Conservation (phyloP, 805 yeast genomes). For the Priceomyces haplophilus region DNA sequence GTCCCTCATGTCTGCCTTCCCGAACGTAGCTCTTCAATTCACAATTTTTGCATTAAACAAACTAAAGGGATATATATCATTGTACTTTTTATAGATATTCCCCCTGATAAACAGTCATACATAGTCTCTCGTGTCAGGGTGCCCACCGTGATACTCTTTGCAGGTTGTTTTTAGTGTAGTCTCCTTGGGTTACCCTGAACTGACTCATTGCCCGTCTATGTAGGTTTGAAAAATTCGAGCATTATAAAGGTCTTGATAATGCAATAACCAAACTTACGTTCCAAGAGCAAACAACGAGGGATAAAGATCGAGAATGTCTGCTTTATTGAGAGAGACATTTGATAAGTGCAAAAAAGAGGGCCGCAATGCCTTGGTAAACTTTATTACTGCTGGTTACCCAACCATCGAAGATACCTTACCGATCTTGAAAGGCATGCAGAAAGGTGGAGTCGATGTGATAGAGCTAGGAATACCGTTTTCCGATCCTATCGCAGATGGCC, state of each 20-base stretch:
- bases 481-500: slow-evolving; percentile 99
- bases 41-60: background rate
- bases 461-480: slow-evolving; percentile 96
- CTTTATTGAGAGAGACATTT: slow-evolving; percentile 56
- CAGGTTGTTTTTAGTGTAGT: too few relatives aligned
- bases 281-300: background rate
- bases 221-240: slow-evolving; percentile 7
- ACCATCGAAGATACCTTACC: slow-evolving; percentile 84
- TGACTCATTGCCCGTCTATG: slow-evolving; percentile 17
- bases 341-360: slow-evolving; percentile 57
- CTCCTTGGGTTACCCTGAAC: slow-evolving; percentile 26
- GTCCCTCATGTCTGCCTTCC: too few relatives aligned
- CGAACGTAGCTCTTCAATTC: too few relatives aligned
- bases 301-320: slow-evolving; percentile 40
- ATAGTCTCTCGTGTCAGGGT: too few relatives aligned
- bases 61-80: background rate
- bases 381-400: slow-evolving; percentile 94
- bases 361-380: slow-evolving; percentile 87
- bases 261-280: background rate
- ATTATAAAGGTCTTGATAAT: background rate
- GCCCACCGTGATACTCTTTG: too few relatives aligned
- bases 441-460: slow-evolving; percentile 92
- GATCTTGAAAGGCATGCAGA: slow-evolving; percentile 81
- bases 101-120: too few relatives aligned
- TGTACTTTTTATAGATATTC: too few relatives aligned